Percentiles rank a stretch among this genome's conserved stretches.
These are phyloP conservation scores for Oryza meyeriana DNA, from an alignment of 176 grass and related monocot genomes.

Conservation along the genomic window DNA sequence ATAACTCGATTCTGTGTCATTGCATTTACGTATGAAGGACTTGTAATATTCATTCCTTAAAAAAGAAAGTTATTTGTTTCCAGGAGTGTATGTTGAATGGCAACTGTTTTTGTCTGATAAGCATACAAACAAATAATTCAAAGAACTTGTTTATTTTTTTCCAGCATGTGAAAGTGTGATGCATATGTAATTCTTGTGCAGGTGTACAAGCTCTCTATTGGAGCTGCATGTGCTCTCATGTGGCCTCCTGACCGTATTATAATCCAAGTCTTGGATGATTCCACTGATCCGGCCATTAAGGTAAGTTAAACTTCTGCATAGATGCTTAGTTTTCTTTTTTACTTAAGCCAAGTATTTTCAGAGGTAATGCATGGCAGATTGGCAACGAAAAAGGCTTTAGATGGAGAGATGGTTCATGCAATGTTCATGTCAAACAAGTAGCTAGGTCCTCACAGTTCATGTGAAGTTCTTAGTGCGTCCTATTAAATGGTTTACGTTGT, in stretches of 20 bases:
- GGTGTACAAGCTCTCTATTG: constrained; percentile 75
- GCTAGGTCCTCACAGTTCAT: neutral
- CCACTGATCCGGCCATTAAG: constrained; percentile 67
- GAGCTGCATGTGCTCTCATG: constrained; percentile 64
- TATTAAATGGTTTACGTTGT: neutral
- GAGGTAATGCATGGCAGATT: neutral
- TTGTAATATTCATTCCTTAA: too few relatives aligned
- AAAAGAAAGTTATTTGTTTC: too few relatives aligned
- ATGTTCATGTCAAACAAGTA: neutral
- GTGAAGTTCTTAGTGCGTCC: neutral
- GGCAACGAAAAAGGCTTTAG: neutral
- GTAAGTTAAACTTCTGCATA: constrained; percentile 37
- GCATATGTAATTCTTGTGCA: constrained; percentile 25
- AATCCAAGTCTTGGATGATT: constrained; percentile 83
- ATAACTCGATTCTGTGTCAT: neutral
- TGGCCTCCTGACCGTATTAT: constrained; percentile 72
- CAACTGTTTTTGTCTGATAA: constrained; percentile 13
- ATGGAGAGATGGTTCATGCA: neutral
- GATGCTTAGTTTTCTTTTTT: neutral
- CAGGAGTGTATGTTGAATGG: neutral
- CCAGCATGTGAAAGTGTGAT: constrained; percentile 22
- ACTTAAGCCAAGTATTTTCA: neutral
- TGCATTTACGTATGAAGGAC: too few relatives aligned
- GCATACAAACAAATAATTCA: constrained; percentile 1
- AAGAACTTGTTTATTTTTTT: neutral